Base-by-base conservation (phyloP, 148 eudicot species). In the Rhododendron mucronatum region DNA sequence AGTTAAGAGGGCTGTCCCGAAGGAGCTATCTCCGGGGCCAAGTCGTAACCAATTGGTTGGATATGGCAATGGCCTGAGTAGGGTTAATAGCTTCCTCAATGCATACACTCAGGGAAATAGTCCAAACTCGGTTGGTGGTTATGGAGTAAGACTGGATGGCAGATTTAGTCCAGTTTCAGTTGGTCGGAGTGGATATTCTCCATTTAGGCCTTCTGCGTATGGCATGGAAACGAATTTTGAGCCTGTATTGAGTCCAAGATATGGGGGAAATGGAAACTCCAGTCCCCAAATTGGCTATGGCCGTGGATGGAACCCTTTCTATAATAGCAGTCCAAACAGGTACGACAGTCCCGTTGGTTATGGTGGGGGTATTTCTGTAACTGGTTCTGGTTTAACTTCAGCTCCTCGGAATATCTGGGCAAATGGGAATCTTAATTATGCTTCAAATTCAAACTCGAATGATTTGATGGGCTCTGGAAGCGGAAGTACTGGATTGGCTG, bases 1-100 rank as follows among this genome's bases (percentile, higher is more conserved):
- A 91, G 99, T 96, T 78, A 96, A 96, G 88, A 92, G 97, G 51
- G 99, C 99, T 84, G 97, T 96, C 82, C 99, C 99, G 74, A 96
- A 95, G 86, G 99, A 96, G 88, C 80, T 92, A 85, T 96, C 98
- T 73, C 94, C 97, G 6, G 93, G 95, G n/a, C 91, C 98, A 55
- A 93, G 75, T 84, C 89, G 95, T 82, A 92, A 90, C 90, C 93
- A 86, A 18, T 83, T 94, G 73, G 89, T 91, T 82, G 95, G 87
- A 86, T 88, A 87, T 76, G 91, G 86, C 86, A 78, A 92, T 87
- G 93, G 96, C 82, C 86, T 90, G 48, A 93, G 88, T 87, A 91
- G 98, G 84, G 91, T 87, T 79, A 93, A 82, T 88, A 94, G 89
- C 90, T 90, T 96, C 71, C 92, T 93, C 79, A 94, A 91, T 91